Percentiles rank a stretch among this genome's conserved stretches.
phyloP scores from a whole-genome alignment of 495 filamentous ascomycete species.

The Saxophila tyrrhenica region DNA sequence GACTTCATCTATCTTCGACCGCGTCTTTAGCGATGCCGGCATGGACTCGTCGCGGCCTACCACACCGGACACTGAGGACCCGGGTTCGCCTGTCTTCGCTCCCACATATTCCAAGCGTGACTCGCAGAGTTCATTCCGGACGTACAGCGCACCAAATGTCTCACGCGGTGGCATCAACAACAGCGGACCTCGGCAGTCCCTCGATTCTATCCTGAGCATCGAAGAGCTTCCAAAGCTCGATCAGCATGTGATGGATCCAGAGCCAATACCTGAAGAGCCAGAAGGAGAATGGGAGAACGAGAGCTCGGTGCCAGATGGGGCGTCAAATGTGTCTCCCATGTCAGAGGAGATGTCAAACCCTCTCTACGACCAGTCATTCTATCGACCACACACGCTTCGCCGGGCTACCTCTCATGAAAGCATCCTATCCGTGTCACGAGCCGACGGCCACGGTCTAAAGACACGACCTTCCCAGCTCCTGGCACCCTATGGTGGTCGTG shows the following conservation, averaged over 20 bases:
- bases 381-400: slow-evolving; percentile 21
- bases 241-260: slow-evolving; percentile 2
- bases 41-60: slow-evolving; percentile 53
- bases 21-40: slow-evolving; percentile 38
- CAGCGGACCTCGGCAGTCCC: not conserved
- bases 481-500: slow-evolving; percentile 10
- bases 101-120: slow-evolving; percentile 12
- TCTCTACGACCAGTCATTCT: slow-evolving; percentile 12
- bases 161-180: slow-evolving; percentile 8
- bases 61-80: slow-evolving; percentile 54
- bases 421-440: slow-evolving; percentile 29
- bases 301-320: not conserved
- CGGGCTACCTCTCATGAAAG: slow-evolving; percentile 31
- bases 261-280: slow-evolving; percentile 23
- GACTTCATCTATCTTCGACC: slow-evolving; percentile 69
- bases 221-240: slow-evolving; percentile 5
- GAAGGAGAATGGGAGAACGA: slow-evolving; percentile 17
- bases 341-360: slow-evolving; percentile 8
- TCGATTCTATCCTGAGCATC: slow-evolving; percentile 13
- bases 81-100: slow-evolving; percentile 23
- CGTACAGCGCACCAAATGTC: slow-evolving; percentile 6
- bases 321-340: not conserved
- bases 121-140: slow-evolving; percentile 6
- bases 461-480: slow-evolving; percentile 20
- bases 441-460: slow-evolving; percentile 31